Conservation (phyloP, 768 basidiomycete species). For the Holtermanniella nyarrowii region DNA sequence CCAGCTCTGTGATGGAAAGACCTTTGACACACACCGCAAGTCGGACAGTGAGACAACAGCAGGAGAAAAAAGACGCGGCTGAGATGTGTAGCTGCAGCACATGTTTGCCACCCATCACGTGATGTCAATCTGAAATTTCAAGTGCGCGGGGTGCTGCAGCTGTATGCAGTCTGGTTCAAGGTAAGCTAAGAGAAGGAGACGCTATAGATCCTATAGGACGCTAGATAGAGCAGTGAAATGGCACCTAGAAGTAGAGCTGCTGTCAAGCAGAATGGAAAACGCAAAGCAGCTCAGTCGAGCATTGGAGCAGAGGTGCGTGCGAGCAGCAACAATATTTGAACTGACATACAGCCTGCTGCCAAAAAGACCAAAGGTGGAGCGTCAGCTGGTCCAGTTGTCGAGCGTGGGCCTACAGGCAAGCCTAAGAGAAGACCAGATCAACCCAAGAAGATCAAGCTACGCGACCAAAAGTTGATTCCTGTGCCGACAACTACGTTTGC, state of each 20-base stretch:
- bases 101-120: too few species aligned
- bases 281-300: background rate
- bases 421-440: conserved; percentile 29
- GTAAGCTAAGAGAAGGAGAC: too few species aligned
- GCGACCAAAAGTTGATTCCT: conserved; percentile 37
- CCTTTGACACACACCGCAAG: too few species aligned
- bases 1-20: too few species aligned
- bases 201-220: too few species aligned
- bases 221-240: too few species aligned
- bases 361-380: conserved; percentile 1
- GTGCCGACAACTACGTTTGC: conserved; percentile 30
- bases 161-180: too few species aligned
- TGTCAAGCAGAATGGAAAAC: background rate
- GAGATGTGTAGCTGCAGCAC: too few species aligned
- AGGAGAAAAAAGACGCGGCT: too few species aligned
- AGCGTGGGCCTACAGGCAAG: conserved; percentile 21
- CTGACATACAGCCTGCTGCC: conserved; percentile 2
- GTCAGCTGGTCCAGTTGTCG: conserved; percentile 3
- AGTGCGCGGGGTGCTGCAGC: too few species aligned
- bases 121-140: too few species aligned
- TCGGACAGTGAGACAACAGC: too few species aligned
- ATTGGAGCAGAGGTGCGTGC: background rate
- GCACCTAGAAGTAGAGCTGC: background rate
- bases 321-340: conserved; percentile 2
- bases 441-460: conserved; percentile 36